phyloP scores from a whole-genome alignment of 257 asterid species.

The Striga asiatica region DNA sequence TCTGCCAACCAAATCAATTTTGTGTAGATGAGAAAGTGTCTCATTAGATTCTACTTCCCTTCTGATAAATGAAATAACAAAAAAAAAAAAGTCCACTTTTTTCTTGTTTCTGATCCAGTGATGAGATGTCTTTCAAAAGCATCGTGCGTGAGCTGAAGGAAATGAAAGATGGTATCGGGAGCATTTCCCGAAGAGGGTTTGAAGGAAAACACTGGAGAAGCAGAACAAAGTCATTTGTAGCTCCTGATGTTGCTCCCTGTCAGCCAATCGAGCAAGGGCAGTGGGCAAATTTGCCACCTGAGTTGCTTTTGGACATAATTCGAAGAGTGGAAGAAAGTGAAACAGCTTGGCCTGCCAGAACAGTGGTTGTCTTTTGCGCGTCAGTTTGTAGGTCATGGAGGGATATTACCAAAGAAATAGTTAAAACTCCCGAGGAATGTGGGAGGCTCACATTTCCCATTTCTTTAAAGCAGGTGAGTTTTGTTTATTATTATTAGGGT shows the following conservation, averaged over 20 bases:
- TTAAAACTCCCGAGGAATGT: slow-evolving; percentile 86
- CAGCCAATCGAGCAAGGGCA: slow-evolving; percentile 64
- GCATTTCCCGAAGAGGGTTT: slow-evolving; percentile 48
- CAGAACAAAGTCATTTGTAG: slow-evolving; percentile 51
- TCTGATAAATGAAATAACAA: too few relatives aligned
- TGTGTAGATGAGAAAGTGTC: too few relatives aligned
- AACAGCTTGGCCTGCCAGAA: slow-evolving; percentile 83
- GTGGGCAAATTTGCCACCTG: slow-evolving; percentile 91
- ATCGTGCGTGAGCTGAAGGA: slow-evolving; percentile 66
- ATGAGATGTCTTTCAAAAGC: slow-evolving; percentile 73
- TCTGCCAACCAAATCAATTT: too few relatives aligned
- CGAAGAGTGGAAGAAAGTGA: slow-evolving; percentile 84
- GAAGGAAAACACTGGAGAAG: slow-evolving; percentile 64
- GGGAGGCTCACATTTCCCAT: slow-evolving; percentile 90
- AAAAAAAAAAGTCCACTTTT: too few relatives aligned
- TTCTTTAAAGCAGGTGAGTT: slow-evolving; percentile 79
- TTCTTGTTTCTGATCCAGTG: too few relatives aligned
- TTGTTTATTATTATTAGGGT: background rate
- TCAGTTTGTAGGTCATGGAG: slow-evolving; percentile 95
- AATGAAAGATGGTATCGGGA: slow-evolving; percentile 79
- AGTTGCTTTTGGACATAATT: slow-evolving; percentile 74
- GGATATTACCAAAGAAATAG: slow-evolving; percentile 80
- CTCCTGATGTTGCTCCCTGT: slow-evolving; percentile 62
- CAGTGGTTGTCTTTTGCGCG: slow-evolving; percentile 74
- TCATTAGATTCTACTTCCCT: too few relatives aligned